Evolutionary conservation across 805 yeast species (phyloP).

Genomic region (Sungouiozyma intestinalis): DNA sequence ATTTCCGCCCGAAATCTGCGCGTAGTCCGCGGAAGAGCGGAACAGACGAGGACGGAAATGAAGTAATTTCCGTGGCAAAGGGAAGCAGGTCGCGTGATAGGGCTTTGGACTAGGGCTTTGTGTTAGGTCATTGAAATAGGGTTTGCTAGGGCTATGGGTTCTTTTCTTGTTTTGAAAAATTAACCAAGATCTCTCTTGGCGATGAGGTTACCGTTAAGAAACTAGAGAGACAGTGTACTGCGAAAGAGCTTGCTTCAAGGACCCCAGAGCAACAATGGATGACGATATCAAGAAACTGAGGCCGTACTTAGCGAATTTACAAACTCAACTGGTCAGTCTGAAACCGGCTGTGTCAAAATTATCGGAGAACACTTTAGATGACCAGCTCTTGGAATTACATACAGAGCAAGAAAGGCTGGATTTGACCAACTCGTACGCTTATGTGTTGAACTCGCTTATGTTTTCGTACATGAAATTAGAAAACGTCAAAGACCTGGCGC

Average conservation of each 20-base stretch:
- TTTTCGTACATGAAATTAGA: constrained; percentile 23
- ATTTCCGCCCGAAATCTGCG: too few relatives aligned
- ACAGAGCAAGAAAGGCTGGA: constrained; percentile 18
- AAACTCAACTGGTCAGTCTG: constrained; percentile 14
- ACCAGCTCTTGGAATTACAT: constrained; percentile 14
- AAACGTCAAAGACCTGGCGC: constrained; percentile 22
- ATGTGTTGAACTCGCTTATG: constrained; percentile 22
- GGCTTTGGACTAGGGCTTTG: too few relatives aligned
- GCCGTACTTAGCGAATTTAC: constrained; percentile 19
- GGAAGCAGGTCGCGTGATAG: too few relatives aligned
- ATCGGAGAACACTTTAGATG: constrained; percentile 21
- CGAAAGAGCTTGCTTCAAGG: too few relatives aligned
- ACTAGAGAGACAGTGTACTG: neutral
- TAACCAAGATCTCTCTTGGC: too few relatives aligned
- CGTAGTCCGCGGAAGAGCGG: too few relatives aligned
- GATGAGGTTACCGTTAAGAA: neutral
- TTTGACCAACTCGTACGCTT: constrained; percentile 19
- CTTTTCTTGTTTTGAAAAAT: too few relatives aligned
- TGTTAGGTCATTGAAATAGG: neutral
- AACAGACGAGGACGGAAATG: too few relatives aligned
- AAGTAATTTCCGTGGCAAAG: too few relatives aligned
- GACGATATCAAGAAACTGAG: constrained; percentile 21
- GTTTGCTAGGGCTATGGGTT: too few relatives aligned
- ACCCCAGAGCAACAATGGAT: constrained; percentile 3
- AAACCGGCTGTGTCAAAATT: constrained; percentile 13